Base-by-base conservation (phyloP, 2,329 filamentous ascomycete species). In the Xylaria sp. region DNA sequence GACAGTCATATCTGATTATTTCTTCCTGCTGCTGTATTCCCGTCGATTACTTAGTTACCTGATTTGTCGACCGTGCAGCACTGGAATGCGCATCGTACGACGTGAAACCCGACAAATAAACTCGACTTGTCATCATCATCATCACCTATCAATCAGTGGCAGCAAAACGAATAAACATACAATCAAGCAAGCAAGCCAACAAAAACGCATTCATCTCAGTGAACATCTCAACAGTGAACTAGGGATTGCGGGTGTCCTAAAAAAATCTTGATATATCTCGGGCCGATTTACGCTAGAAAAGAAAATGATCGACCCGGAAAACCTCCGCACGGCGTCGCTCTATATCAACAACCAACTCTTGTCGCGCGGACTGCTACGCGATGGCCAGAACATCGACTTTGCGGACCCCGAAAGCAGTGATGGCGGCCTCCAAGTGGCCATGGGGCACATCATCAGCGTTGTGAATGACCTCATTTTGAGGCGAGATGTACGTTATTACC, bases 391-490 rank as follows among this genome's bases (percentile, higher is more conserved):
- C 51, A 92, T 99, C 81, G 91, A 98, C 80, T 99, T 99, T 80
- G 90, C 92, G 69, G 84, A 89, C 71, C 91, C 92, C 9, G 88
- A 88, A 71, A 87, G 85, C 68, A 88, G 90, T 72, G 86, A 86
- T 20, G 88, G 88, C 20, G 85, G 88, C 46, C 87, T 85, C 51
- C 78, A 80, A 28, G 88, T 87, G 60, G 92, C 92, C 20, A 95
- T 96, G 90, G 91, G 92, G 23, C 89, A 90, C 73, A 91, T 98
- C 75, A 97, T 99, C 82, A 92, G 95, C 78, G 87, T 99, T 28
- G 90, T 99, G 58, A 97, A 99, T 81, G 96, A 99, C 78, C 82
- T 99, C 74, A 93, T 99, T 68, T 80, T 98, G 69, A 89, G 94
- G 74, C 89, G 94, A 84, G 96, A 99, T 80, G 94, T 97, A 84